Evolutionary conservation across 2,329 filamentous ascomycete genomes (phyloP).

Genomic region (Cladophialophora chaetospira): DNA sequence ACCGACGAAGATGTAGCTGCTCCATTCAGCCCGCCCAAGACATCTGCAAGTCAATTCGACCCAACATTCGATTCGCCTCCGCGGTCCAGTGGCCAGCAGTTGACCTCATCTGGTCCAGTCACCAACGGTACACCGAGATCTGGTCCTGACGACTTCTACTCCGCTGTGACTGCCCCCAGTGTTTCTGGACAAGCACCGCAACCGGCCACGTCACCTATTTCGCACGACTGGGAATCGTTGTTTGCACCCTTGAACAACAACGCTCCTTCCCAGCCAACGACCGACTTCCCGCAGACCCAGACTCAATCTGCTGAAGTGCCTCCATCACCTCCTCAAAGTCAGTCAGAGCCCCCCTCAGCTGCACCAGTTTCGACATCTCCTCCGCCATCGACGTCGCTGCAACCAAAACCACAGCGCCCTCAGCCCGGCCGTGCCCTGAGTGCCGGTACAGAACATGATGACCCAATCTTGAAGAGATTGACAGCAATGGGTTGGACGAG

Average conservation of each 20-base stretch:
- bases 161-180: constrained; percentile 33
- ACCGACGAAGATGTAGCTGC: constrained; percentile 55
- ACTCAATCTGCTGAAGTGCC: constrained; percentile 1
- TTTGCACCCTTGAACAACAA: constrained; percentile 59
- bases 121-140: constrained; percentile 32
- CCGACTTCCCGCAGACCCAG: background rate
- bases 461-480: constrained; percentile 85
- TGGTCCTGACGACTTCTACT: constrained; percentile 51
- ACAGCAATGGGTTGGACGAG: constrained; percentile 87
- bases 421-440: constrained; percentile 60
- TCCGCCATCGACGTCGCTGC: background rate
- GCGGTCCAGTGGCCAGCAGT: constrained; percentile 35
- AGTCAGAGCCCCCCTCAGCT: background rate
- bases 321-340: background rate
- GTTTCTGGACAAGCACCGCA: constrained; percentile 40
- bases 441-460: constrained; percentile 77
- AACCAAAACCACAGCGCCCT: constrained; percentile 30
- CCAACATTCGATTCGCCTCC: constrained; percentile 50
- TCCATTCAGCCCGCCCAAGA: constrained; percentile 50
- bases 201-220: constrained; percentile 40
- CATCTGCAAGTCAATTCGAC: constrained; percentile 44
- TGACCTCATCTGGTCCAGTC: constrained; percentile 23
- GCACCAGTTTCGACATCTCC: constrained; percentile 3
- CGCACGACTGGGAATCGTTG: constrained; percentile 92
- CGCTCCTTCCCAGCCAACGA: constrained; percentile 32